Evolutionary conservation across 2,329 filamentous ascomycete species (phyloP).

Genomic region (Pyricularia sp.): DNA sequence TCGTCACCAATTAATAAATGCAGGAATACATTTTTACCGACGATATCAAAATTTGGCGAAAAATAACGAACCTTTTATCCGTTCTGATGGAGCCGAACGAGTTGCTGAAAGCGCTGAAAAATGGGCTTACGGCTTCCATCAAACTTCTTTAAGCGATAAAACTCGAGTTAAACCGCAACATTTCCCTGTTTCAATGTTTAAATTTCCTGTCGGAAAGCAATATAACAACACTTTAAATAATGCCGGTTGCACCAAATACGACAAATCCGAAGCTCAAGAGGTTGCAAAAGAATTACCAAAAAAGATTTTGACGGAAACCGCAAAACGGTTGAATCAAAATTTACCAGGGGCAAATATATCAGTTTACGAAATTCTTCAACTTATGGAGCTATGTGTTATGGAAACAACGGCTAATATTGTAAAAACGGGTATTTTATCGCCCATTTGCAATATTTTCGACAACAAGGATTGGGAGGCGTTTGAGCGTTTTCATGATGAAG

Average conservation of each 20-base stretch:
- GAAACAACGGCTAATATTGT: slow-evolving; percentile 57
- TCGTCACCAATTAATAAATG: slow-evolving; percentile 60
- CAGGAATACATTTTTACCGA: slow-evolving; percentile 65
- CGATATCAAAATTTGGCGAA: slow-evolving; percentile 58
- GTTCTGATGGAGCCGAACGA: slow-evolving; percentile 29
- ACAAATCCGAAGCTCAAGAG: slow-evolving; percentile 37
- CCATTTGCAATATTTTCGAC: slow-evolving; percentile 71
- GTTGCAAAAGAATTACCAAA: slow-evolving; percentile 50
- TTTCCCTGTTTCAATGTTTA: slow-evolving; percentile 47
- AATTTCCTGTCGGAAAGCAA: slow-evolving; percentile 56
- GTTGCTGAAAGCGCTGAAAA: slow-evolving; percentile 54
- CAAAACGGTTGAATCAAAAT: slow-evolving; percentile 57
- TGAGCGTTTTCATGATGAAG: slow-evolving; percentile 70
- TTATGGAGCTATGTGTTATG: slow-evolving; percentile 90
- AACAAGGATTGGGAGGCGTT: slow-evolving; percentile 66
- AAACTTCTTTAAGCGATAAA: slow-evolving; percentile 32
- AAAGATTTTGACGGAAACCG: slow-evolving; percentile 58
- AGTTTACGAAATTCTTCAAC: slow-evolving; percentile 49
- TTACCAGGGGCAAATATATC: slow-evolving; percentile 60
- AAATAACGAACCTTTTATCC: slow-evolving; percentile 40
- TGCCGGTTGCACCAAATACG: slow-evolving; percentile 62
- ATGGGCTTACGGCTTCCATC: slow-evolving; percentile 67
- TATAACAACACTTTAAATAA: slow-evolving; percentile 75
- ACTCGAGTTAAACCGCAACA: slow-evolving; percentile 21
- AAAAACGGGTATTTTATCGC: slow-evolving; percentile 40